Conservation (phyloP, 1,284 basidiomycete species). For the Pyrrhoderma lamaoense region DNA sequence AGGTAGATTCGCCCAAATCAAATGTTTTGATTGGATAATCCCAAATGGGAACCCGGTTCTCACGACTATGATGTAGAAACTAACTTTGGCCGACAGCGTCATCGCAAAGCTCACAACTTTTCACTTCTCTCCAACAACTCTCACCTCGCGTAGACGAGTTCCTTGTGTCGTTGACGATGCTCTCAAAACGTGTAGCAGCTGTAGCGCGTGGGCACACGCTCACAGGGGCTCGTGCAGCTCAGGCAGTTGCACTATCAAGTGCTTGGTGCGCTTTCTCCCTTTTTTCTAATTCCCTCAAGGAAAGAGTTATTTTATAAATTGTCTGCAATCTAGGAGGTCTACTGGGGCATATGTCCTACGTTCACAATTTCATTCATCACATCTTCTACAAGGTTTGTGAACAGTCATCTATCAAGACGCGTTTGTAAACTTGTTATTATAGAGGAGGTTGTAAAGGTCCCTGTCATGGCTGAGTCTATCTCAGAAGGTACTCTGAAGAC, state of each 20-base stretch:
- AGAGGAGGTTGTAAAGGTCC: slow-evolving; percentile 93
- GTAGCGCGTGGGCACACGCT: slow-evolving; percentile 55
- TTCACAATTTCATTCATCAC: slow-evolving; percentile 62
- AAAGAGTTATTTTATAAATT: no score
- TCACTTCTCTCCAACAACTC: slow-evolving; percentile 7
- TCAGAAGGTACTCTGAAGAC: slow-evolving; percentile 95
- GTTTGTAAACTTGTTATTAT: slow-evolving; percentile 9
- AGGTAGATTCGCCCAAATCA: no score
- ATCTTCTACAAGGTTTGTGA: slow-evolving; percentile 57
- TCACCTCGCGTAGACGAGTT: background rate
- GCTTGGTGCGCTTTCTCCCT: slow-evolving; percentile 40
- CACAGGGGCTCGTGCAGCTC: slow-evolving; percentile 34
- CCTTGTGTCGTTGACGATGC: slow-evolving; percentile 36
- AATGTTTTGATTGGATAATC: no score
- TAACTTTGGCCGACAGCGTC: background rate
- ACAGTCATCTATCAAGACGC: slow-evolving; percentile 7
- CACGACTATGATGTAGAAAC: slow-evolving; percentile 1
- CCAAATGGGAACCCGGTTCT: background rate
- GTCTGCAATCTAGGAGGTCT: slow-evolving; percentile 34
- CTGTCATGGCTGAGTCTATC: slow-evolving; percentile 98
- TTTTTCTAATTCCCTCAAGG: no score
- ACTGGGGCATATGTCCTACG: slow-evolving; percentile 39
- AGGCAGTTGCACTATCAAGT: slow-evolving; percentile 34
- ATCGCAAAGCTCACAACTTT: background rate
- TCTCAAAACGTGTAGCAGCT: slow-evolving; percentile 63